phyloP scores from a whole-genome alignment of 768 basidiomycete genomes.

The Psilocybe subaeruginosa region DNA sequence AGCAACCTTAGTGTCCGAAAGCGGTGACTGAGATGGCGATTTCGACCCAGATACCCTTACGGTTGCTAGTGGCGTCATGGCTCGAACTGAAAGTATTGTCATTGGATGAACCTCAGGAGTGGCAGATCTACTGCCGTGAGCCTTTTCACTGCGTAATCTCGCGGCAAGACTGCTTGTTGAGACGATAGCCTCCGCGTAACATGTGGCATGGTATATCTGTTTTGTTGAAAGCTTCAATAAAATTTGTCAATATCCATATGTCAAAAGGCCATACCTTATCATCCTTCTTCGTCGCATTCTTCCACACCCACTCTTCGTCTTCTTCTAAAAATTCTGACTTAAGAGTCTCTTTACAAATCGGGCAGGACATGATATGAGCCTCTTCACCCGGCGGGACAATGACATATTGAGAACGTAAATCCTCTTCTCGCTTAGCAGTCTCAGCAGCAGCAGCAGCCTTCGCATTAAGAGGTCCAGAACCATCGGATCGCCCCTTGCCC shows the following conservation, averaged over 20 bases:
- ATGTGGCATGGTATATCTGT: constrained; percentile 94
- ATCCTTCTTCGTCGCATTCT: constrained; percentile 84
- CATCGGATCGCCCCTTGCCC: constrained; percentile 69
- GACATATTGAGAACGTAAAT: constrained; percentile 77
- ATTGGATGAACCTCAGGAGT: constrained; percentile 65
- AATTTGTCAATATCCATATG: constrained; percentile 7
- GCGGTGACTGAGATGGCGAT: constrained; percentile 49
- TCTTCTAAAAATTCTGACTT: constrained; percentile 93
- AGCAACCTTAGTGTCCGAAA: constrained; percentile 53
- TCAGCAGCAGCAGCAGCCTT: constrained; percentile 66
- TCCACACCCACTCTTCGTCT: constrained; percentile 98
- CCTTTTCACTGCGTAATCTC: constrained; percentile 64
- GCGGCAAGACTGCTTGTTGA: constrained; percentile 69
- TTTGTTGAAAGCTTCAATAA: constrained; percentile 2
- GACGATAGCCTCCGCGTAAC: constrained; percentile 78
- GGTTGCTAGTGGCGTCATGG: constrained; percentile 40
- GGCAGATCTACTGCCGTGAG: constrained; percentile 68
- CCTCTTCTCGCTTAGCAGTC: constrained; percentile 73
- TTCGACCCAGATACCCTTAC: constrained; percentile 37
- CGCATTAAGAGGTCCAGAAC: constrained; percentile 49
- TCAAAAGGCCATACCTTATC: constrained; percentile 63
- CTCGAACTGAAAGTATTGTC: constrained; percentile 30
- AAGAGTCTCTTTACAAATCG: constrained; percentile 93
- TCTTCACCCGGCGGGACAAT: constrained; percentile 91
- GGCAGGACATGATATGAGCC: constrained; percentile 82